These are phyloP conservation scores for Gentiana macrophylla DNA, from an alignment of 257 asterid species.

Conservation along the genomic window DNA sequence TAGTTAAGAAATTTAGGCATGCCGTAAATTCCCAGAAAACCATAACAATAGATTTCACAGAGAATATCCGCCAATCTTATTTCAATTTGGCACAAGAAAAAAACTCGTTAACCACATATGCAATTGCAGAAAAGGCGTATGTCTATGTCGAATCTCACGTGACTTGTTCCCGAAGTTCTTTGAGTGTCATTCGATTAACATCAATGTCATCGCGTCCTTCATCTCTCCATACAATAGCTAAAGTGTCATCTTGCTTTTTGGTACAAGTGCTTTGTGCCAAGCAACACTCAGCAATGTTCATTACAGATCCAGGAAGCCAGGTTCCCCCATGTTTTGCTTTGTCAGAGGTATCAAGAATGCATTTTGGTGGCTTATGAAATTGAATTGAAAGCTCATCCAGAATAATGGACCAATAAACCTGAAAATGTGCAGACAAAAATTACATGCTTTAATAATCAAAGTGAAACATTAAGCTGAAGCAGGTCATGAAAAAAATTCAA, in stretches of 20 bases:
- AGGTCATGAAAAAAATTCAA: background rate
- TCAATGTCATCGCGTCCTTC: conserved; percentile 50
- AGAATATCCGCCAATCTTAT: background rate
- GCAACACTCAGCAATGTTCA: conserved; percentile 86
- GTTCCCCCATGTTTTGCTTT: conserved; percentile 56
- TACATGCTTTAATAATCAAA: background rate
- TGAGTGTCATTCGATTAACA: conserved; percentile 42
- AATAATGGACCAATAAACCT: conserved; percentile 72
- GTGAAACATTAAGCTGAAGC: background rate
- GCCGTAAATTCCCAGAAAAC: background rate
- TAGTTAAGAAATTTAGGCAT: no score
- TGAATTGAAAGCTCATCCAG: conserved; percentile 52
- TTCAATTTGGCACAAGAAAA: background rate
- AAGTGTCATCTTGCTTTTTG: conserved; percentile 46
- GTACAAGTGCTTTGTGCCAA: conserved; percentile 34
- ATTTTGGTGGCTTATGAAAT: conserved; percentile 44
- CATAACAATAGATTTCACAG: background rate
- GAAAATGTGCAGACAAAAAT: conserved; percentile 8
- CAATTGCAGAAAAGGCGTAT: conserved; percentile 4
- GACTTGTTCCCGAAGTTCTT: conserved; percentile 82
- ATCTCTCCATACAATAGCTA: conserved; percentile 77
- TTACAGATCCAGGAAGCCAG: conserved; percentile 78
- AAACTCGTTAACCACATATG: background rate
- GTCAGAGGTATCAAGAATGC: conserved; percentile 61
- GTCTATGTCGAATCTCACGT: conserved; percentile 40